Percentiles rank a stretch among this genome's conserved stretches.
Conservation (phyloP, 768 basidiomycete genomes). For the Arthromyces matolae region DNA sequence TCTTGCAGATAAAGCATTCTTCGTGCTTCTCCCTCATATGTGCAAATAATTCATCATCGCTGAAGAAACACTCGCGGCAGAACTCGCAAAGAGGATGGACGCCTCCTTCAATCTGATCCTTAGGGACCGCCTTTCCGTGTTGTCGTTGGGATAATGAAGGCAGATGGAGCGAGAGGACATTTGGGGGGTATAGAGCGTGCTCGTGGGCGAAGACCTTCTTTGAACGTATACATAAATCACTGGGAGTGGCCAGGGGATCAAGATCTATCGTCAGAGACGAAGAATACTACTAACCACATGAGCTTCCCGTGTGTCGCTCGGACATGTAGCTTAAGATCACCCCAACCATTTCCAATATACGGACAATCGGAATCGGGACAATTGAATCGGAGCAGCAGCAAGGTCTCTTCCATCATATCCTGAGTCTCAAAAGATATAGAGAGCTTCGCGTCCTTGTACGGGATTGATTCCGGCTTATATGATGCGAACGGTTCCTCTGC, state of each 20-base stretch:
- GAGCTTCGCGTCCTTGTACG: constrained; percentile 69
- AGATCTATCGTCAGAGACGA: background rate
- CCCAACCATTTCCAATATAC: constrained; percentile 85
- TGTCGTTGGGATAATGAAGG: constrained; percentile 58
- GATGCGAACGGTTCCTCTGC: constrained; percentile 57
- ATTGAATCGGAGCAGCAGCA: constrained; percentile 90
- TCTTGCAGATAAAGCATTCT: constrained; percentile 93
- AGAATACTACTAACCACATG: constrained; percentile 62
- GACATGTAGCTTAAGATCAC: constrained; percentile 82
- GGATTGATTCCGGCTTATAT: constrained; percentile 51
- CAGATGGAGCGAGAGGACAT: constrained; percentile 61
- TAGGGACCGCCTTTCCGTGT: constrained; percentile 35
- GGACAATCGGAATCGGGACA: constrained; percentile 85
- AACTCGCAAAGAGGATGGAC: constrained; percentile 82
- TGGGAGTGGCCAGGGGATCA: constrained; percentile 25
- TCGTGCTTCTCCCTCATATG: constrained; percentile 95
- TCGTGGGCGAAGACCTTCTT: constrained; percentile 98
- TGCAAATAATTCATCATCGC: constrained; percentile 88
- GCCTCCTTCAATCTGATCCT: constrained; percentile 65
- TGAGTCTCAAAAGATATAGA: constrained; percentile 82
- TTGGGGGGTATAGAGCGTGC: constrained; percentile 76
- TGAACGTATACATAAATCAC: constrained; percentile 80
- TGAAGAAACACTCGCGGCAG: constrained; percentile 89
- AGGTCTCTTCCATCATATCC: constrained; percentile 93
- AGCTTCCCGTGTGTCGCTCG: constrained; percentile 69